Conservation (phyloP, 257 asterid genomes). For the Cruciata laevipes region DNA sequence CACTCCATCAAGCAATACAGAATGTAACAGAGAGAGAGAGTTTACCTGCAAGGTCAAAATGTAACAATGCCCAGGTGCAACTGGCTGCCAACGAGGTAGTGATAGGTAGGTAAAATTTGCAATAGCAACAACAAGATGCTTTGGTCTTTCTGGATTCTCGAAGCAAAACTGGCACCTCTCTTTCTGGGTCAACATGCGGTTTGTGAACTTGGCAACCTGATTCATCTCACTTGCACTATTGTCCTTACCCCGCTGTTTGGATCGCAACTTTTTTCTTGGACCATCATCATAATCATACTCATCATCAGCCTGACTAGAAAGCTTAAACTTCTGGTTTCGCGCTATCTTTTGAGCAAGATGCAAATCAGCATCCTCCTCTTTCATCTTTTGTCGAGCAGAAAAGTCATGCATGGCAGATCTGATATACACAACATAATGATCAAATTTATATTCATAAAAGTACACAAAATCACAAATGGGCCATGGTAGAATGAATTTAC, state of each 20-base stretch:
- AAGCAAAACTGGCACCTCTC: conserved; percentile 90
- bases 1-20: background rate
- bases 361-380: conserved; percentile 75
- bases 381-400: conserved; percentile 57
- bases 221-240: conserved; percentile 38
- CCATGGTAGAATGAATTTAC: conserved; percentile 25
- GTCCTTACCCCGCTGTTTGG: conserved; percentile 46
- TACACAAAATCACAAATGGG: background rate
- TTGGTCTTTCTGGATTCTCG: conserved; percentile 79
- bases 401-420: conserved; percentile 64
- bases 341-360: conserved; percentile 73
- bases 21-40: background rate
- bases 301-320: conserved; percentile 71
- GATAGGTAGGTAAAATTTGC: conserved; percentile 81
- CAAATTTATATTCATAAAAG: background rate
- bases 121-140: conserved; percentile 77
- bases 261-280: conserved; percentile 56
- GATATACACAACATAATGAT: conserved; percentile 14
- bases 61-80: conserved; percentile 81
- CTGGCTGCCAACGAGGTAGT: conserved; percentile 67
- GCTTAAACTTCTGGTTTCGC: conserved; percentile 51
- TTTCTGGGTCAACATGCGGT: conserved; percentile 66
- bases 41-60: conserved; percentile 84
- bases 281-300: conserved; percentile 90
- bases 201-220: conserved; percentile 44